These are phyloP conservation scores for Nadsonia starkeyi-henricii DNA, from an alignment of 1,139 yeast genomes.

Conservation along the genomic window DNA sequence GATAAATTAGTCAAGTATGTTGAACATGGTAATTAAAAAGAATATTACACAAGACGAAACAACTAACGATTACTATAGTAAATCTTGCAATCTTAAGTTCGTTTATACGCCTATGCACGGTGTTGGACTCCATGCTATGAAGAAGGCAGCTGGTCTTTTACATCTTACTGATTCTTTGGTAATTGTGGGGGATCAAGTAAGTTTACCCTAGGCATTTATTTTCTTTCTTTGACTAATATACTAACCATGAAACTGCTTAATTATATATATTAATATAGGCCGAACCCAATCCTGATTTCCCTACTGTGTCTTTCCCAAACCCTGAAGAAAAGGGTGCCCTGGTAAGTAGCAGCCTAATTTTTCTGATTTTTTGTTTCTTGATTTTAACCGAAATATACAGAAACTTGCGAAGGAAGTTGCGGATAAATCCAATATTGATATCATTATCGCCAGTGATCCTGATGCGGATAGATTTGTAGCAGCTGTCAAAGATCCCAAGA, in stretches of 20 bases:
- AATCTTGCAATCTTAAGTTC: slow-evolving; percentile 27
- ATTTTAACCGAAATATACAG: not conserved
- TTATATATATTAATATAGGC: not conserved
- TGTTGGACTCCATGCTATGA: slow-evolving; percentile 43
- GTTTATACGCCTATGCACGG: slow-evolving; percentile 96
- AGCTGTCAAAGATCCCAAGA: slow-evolving; percentile 32
- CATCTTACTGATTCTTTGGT: slow-evolving; percentile 23
- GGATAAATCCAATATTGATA: slow-evolving; percentile 26
- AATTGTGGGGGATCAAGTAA: slow-evolving; percentile 30
- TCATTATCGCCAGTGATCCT: slow-evolving; percentile 86
- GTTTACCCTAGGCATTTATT: too few relatives aligned
- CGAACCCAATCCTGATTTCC: slow-evolving; percentile 68
- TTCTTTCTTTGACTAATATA: too few relatives aligned
- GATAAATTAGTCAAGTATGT: slow-evolving; percentile 6
- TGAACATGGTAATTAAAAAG: not conserved
- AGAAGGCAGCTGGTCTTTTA: slow-evolving; percentile 17
- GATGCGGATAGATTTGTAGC: slow-evolving; percentile 90
- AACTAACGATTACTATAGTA: not conserved
- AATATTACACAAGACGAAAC: too few relatives aligned
- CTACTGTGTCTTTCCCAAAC: slow-evolving; percentile 81
- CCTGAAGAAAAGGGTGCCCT: slow-evolving; percentile 94
- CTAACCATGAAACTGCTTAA: not conserved
- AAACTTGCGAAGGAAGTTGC: slow-evolving; percentile 49
- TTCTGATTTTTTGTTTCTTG: not conserved
- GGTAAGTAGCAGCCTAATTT: slow-evolving; percentile 14